These are phyloP conservation scores for Colletotrichum eleusines DNA, from an alignment of 2,329 filamentous ascomycete genomes.

Conservation along the genomic window DNA sequence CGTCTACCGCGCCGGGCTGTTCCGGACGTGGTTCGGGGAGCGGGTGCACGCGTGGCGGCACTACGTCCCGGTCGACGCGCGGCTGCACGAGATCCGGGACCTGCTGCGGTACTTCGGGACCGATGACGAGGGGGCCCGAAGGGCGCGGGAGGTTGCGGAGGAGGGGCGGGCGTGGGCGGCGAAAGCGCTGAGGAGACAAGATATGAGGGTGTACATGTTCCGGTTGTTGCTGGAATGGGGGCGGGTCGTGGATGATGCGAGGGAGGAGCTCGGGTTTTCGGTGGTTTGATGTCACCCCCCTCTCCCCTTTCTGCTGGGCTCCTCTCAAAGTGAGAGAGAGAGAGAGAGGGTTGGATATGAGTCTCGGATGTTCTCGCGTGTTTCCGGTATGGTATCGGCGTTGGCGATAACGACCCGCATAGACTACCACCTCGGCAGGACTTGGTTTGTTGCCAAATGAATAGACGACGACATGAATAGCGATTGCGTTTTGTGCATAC, in stretches of 20 bases:
- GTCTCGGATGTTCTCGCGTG: not conserved
- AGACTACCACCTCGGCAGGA: not conserved
- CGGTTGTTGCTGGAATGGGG: conserved; percentile 78
- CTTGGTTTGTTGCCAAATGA: not conserved
- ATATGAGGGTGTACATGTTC: conserved; percentile 83
- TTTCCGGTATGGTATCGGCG: conserved; percentile 3
- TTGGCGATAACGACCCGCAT: not conserved
- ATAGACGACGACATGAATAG: not conserved
- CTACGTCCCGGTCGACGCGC: conserved; percentile 71
- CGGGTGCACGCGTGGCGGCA: conserved; percentile 72
- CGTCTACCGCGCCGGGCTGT: conserved; percentile 71
- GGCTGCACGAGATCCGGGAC: conserved; percentile 43
- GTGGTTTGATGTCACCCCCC: conserved; percentile 28
- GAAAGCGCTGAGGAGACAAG: conserved; percentile 71
- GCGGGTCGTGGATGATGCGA: conserved; percentile 68
- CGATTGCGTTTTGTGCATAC: not conserved
- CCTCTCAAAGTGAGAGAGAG: not conserved
- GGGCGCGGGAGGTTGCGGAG: conserved; percentile 45
- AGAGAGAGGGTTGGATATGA: not conserved
- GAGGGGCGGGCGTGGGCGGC: conserved; percentile 62
- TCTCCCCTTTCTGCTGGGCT: not conserved
- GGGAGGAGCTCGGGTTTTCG: conserved; percentile 53
- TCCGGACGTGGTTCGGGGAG: conserved; percentile 74
- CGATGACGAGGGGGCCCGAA: conserved; percentile 40
- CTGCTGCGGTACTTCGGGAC: conserved; percentile 43